A percentile compares a stretch with the other conserved stretches of the same genome.
These are phyloP conservation scores for Vitis vinifera DNA, from an alignment of 164 flowering plant species.

Conservation along the genomic window ASM3070453v1 NC_081815.1:17909001-17909500, in stretches of 20 bases:
- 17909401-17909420: neutral
- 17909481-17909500: conserved; percentile 6
- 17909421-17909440: neutral
- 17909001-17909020: neutral
- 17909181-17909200: conserved; percentile 8
- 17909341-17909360: neutral
- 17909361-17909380: neutral
- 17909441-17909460: conserved; percentile 10
- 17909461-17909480: conserved; percentile 11
- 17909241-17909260: neutral
- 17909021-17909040: conserved; percentile 4
- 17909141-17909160: neutral
- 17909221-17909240: neutral
- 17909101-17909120: neutral
- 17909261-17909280: neutral
- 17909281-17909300: neutral
- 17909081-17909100: conserved; percentile 7
- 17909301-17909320: neutral
- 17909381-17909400: too few species aligned
- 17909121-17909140: conserved; percentile 1
- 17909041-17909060: conserved; percentile 13
- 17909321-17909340: neutral
- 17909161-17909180: neutral
- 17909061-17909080: conserved; percentile 1
- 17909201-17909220: conserved; percentile 4